These are phyloP conservation scores for Prunus yedoensis DNA, from an alignment of 331 rosid genomes.

Conservation along the genomic window DNA sequence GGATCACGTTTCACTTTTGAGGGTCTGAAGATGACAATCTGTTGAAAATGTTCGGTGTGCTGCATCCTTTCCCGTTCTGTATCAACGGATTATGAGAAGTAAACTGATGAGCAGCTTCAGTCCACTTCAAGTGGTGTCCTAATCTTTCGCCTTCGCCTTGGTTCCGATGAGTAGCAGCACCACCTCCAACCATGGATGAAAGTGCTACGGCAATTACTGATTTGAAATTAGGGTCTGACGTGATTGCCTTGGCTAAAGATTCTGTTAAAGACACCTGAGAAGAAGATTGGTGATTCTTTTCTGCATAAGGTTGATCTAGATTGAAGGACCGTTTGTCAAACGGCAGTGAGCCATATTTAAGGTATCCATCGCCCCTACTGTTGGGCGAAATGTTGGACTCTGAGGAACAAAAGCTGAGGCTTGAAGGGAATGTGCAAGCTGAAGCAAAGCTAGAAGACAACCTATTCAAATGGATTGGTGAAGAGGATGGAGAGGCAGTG, in stretches of 20 bases:
- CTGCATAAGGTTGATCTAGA: constrained; percentile 22
- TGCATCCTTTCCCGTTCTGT: too few relatives aligned
- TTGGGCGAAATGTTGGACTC: constrained; percentile 26
- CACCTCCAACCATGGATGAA: constrained; percentile 32
- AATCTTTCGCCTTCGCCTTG: constrained; percentile 22
- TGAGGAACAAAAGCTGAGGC: constrained; percentile 36
- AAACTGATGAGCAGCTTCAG: constrained; percentile 18
- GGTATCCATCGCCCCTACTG: constrained; percentile 26
- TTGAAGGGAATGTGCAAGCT: constrained; percentile 21
- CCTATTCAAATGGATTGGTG: constrained; percentile 19
- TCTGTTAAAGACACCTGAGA: constrained; percentile 36
- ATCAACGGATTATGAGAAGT: too few relatives aligned
- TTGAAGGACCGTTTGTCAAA: constrained; percentile 14
- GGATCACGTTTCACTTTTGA: too few relatives aligned
- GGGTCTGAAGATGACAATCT: too few relatives aligned
- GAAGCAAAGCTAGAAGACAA: constrained; percentile 6
- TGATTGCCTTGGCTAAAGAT: constrained; percentile 48
- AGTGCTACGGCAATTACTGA: constrained; percentile 51
- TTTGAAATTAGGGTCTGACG: constrained; percentile 48
- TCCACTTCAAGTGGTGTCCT: constrained; percentile 31
- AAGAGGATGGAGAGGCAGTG: constrained; percentile 38
- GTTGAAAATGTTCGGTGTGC: too few relatives aligned
- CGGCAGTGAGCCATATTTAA: constrained; percentile 15
- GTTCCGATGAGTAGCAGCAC: constrained; percentile 12
- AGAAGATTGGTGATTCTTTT: constrained; percentile 10